These are phyloP conservation scores for Wickerhamiella brachini DNA, from an alignment of 805 yeast genomes.

Conservation along the genomic window DNA sequence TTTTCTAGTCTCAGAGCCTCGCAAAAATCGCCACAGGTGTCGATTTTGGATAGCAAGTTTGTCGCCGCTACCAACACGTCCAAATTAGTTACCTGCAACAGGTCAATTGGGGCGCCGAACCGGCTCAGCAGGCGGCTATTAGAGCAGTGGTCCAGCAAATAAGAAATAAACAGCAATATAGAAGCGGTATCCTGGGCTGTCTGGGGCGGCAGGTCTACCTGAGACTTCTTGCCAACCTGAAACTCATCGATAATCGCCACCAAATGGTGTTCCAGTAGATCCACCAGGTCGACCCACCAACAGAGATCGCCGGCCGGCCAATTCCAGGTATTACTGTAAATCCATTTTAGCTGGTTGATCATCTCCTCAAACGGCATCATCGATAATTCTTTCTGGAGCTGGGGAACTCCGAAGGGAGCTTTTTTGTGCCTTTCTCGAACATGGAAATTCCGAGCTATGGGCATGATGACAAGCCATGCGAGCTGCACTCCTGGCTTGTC, in stretches of 20 bases:
- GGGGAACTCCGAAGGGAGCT: not conserved
- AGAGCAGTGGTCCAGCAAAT: not conserved
- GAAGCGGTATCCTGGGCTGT: not conserved
- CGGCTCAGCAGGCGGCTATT: not conserved
- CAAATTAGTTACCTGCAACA: not conserved
- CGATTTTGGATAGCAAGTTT: not conserved
- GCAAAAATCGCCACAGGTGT: not conserved
- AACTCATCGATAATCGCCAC: not conserved
- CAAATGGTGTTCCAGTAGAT: not conserved
- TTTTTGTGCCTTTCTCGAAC: not conserved
- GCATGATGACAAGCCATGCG: not conserved
- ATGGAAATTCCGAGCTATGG: not conserved
- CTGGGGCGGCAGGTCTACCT: not conserved
- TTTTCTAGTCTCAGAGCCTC: not conserved
- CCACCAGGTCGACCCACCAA: not conserved
- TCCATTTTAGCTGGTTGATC: no score
- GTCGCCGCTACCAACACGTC: not conserved
- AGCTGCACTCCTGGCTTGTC: no score
- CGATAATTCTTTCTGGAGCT: not conserved
- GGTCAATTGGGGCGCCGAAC: not conserved
- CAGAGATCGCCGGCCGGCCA: not conserved
- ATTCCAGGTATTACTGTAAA: not conserved
- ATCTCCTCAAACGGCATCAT: not conserved
- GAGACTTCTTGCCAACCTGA: not conserved
- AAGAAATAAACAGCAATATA: not conserved